These are phyloP conservation scores for Aspergillus sparsus DNA, from an alignment of 495 filamentous ascomycete species.

Conservation along the genomic window DNA sequence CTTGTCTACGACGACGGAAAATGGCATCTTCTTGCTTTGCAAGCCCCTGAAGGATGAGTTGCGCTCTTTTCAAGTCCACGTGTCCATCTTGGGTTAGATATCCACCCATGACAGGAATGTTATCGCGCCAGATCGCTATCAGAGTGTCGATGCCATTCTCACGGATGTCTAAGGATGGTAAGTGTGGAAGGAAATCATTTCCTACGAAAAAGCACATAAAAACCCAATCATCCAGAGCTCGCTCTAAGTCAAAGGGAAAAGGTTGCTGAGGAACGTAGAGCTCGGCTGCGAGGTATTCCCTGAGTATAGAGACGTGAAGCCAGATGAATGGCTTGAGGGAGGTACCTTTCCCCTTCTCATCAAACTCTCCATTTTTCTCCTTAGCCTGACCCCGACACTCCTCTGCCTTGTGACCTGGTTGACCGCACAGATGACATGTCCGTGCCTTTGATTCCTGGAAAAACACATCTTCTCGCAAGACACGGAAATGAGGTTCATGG, in stretches of 20 bases:
- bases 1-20: slow-evolving; percentile 79
- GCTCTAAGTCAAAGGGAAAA: slow-evolving; percentile 84
- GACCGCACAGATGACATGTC: slow-evolving; percentile 82
- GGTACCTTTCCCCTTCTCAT: slow-evolving; percentile 72
- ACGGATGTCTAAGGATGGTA: slow-evolving; percentile 94
- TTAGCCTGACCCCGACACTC: slow-evolving; percentile 83
- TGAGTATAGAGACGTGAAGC: slow-evolving; percentile 88
- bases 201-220: slow-evolving; percentile 99
- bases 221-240: slow-evolving; percentile 98
- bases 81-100: slow-evolving; percentile 94
- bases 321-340: slow-evolving; percentile 92
- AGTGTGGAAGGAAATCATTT: slow-evolving; percentile 97
- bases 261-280: slow-evolving; percentile 77
- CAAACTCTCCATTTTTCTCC: slow-evolving; percentile 80
- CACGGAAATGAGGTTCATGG: slow-evolving; percentile 96
- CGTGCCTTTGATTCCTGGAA: slow-evolving; percentile 80
- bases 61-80: slow-evolving; percentile 82
- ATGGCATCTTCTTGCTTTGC: slow-evolving; percentile 96
- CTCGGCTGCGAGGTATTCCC: slow-evolving; percentile 92
- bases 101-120: slow-evolving; percentile 85
- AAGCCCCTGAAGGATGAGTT: slow-evolving; percentile 83
- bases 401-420: slow-evolving; percentile 82
- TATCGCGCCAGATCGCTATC: slow-evolving; percentile 93
- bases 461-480: slow-evolving; percentile 97
- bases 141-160: slow-evolving; percentile 97